A percentile compares a stretch with the other conserved stretches of the same genome.
Conservation (phyloP, 225 moss, liverwort and hornwort genomes). For the Neckera pumila region DNA sequence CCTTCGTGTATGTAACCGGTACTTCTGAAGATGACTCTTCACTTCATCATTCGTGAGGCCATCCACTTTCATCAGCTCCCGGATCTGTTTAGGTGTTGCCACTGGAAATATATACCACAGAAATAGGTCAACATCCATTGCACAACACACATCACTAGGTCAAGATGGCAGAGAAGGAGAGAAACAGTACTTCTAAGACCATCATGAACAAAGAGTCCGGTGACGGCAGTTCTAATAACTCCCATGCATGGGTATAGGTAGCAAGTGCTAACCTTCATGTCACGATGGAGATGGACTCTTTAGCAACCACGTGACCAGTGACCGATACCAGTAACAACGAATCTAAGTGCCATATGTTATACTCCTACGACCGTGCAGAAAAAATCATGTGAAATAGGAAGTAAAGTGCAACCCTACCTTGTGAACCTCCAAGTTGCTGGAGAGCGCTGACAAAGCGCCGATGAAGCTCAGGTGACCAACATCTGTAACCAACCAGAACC, state of each 20-base stretch:
- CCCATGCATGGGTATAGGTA: background rate
- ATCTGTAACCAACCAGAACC: conserved; percentile 33
- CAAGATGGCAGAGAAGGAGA: background rate
- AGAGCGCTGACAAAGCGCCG: conserved; percentile 91
- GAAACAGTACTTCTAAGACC: background rate
- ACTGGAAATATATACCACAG: conserved; percentile 28
- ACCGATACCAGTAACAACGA: background rate
- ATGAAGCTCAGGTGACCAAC: conserved; percentile 99
- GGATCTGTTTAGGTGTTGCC: conserved; percentile 93
- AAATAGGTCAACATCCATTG: background rate
- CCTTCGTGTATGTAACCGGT: conserved; percentile 45
- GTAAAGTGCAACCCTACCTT: conserved; percentile 20
- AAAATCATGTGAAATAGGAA: background rate
- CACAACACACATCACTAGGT: background rate
- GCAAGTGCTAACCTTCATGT: background rate
- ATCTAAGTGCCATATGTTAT: background rate
- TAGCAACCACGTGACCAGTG: background rate
- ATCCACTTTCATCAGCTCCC: conserved; percentile 99
- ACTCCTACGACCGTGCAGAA: background rate
- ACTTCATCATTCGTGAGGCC: conserved; percentile 99
- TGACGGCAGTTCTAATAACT: background rate
- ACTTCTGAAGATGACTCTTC: conserved; percentile 75
- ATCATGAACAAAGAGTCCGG: background rate
- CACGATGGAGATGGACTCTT: background rate
- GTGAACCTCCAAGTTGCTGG: conserved; percentile 94